A percentile compares a stretch with the other conserved stretches of the same genome.
These are phyloP conservation scores for Psilocybe cyanescens DNA, from an alignment of 768 basidiomycete species.

Conservation along the genomic window DNA sequence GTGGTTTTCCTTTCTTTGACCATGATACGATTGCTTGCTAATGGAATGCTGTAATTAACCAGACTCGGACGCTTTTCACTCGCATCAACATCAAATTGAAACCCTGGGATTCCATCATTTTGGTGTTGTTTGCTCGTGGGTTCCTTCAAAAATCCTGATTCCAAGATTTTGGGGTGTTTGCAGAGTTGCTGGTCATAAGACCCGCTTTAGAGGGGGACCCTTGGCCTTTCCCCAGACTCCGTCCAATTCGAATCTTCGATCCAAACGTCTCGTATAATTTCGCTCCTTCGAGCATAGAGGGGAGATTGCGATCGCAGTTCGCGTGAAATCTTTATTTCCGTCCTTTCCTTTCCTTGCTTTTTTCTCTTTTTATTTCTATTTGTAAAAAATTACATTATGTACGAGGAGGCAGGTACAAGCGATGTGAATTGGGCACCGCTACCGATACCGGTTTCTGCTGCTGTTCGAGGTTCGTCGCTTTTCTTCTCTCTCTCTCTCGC, in stretches of 20 bases:
- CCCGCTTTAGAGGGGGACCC: not conserved
- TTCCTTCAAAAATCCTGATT: not conserved
- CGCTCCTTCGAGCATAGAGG: not conserved
- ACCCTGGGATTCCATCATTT: not conserved
- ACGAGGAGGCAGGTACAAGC: not conserved
- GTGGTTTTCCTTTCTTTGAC: no score
- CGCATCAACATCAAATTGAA: not conserved
- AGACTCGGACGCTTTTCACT: no score
- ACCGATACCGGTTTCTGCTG: not conserved
- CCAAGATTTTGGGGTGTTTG: not conserved
- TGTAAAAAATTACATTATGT: not conserved
- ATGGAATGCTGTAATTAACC: no score
- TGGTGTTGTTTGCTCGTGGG: not conserved
- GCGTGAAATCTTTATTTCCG: no score
- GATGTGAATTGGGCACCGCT: not conserved
- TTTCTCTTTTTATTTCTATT: not conserved
- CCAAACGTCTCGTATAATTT: not conserved
- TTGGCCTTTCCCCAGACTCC: not conserved
- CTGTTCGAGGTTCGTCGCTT: constrained; percentile 3
- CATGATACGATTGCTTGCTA: no score
- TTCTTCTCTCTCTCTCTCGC: not conserved
- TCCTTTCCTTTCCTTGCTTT: not conserved
- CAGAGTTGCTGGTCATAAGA: not conserved
- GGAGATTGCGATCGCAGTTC: not conserved
- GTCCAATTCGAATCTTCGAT: not conserved